These are phyloP conservation scores for Rhodosporidiobolus odoratus DNA, from an alignment of 768 basidiomycete species.

Conservation along the genomic window DNA sequence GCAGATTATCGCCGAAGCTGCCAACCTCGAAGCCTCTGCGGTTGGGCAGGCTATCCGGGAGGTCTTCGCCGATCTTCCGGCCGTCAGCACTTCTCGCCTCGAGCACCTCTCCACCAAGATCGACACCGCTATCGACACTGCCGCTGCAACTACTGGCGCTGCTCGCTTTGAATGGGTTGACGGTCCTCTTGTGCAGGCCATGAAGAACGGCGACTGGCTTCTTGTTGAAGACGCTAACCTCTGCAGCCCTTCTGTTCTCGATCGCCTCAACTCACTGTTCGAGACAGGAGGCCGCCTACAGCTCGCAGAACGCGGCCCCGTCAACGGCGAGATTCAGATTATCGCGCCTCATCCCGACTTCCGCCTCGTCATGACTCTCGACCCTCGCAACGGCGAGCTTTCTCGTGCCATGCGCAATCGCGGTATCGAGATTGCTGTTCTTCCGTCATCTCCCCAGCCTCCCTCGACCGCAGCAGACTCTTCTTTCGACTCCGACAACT, in stretches of 20 bases:
- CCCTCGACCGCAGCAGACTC: background rate
- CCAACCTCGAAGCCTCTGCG: conserved; percentile 3
- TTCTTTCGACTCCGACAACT: conserved; percentile 11
- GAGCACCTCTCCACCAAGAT: background rate
- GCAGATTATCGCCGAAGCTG: background rate
- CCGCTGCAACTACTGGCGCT: conserved; percentile 26
- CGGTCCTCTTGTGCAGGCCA: conserved; percentile 78
- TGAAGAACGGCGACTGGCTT: conserved; percentile 83
- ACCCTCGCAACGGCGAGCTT: conserved; percentile 84
- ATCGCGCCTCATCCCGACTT: conserved; percentile 81
- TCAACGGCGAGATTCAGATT: conserved; percentile 66
- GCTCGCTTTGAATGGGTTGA: conserved; percentile 91
- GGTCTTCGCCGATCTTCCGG: background rate
- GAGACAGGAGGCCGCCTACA: conserved; percentile 74
- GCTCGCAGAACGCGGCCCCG: conserved; percentile 83
- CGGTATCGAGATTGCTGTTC: conserved; percentile 73
- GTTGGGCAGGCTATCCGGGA: background rate
- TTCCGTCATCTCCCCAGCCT: background rate
- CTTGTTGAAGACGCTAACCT: conserved; percentile 87
- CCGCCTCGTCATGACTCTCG: conserved; percentile 86
- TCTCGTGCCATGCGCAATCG: conserved; percentile 98
- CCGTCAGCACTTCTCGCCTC: background rate
- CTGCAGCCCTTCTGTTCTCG: conserved; percentile 90
- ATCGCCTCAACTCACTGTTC: conserved; percentile 92
- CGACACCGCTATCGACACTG: background rate